Conservation (phyloP, 148 eudicot genomes). For the Chenopodium album region DNA sequence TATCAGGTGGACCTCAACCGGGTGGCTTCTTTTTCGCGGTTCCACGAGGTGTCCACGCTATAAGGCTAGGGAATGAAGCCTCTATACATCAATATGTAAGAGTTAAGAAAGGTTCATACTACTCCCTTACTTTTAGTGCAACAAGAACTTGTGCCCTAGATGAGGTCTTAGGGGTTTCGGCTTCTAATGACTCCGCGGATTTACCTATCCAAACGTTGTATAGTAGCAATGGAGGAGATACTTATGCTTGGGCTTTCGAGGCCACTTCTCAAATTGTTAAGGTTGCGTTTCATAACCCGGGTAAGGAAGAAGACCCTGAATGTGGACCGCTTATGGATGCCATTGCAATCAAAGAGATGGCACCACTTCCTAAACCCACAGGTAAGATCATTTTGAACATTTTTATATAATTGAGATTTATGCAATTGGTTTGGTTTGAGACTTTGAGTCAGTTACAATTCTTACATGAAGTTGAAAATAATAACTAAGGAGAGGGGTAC, state of each 20-base stretch:
- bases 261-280: constrained; percentile 42
- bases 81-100: constrained; percentile 51
- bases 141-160: constrained; percentile 84
- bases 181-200: constrained; percentile 32
- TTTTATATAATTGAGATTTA: no score
- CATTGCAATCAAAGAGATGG: constrained; percentile 60
- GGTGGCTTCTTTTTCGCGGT: constrained; percentile 65
- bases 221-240: constrained; percentile 75
- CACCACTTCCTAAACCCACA: constrained; percentile 25
- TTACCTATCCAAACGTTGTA: constrained; percentile 73
- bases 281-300: constrained; percentile 72
- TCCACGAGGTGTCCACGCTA: constrained; percentile 64
- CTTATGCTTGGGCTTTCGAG: constrained; percentile 71
- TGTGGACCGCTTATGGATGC: constrained; percentile 86
- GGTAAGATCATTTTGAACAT: constrained; percentile 30
- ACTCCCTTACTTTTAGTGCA: constrained; percentile 71
- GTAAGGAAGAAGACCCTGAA: constrained; percentile 61
- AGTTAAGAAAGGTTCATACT: constrained; percentile 41
- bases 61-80: constrained; percentile 69
- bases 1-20: constrained; percentile 77
- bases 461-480: no score
- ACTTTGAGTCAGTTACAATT: no score
- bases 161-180: constrained; percentile 63
- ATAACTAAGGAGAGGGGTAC: no score
- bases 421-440: no score